Conservation (phyloP, 352 stramenopile species). For the Phytophthora gonapodyides region DNA sequence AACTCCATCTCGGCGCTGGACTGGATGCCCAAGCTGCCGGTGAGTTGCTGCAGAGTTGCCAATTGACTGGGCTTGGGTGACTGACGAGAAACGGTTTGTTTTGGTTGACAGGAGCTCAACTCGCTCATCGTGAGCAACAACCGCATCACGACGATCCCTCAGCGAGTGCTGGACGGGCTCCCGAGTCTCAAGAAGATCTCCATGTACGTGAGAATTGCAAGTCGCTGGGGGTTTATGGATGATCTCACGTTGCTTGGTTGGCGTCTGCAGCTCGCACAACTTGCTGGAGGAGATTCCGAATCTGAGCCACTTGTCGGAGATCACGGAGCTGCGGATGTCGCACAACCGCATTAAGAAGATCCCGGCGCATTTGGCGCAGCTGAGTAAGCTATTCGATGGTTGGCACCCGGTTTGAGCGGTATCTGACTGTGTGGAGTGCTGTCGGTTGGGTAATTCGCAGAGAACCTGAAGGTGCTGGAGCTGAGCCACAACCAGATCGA, state of each 20-base stretch:
- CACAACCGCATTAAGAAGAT: slow-evolving; percentile 81
- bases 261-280: slow-evolving; percentile 67
- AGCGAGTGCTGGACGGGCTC: slow-evolving; percentile 65
- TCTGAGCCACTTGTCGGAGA: slow-evolving; percentile 58
- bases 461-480: slow-evolving; percentile 81
- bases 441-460: slow-evolving; percentile 36
- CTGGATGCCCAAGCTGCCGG: slow-evolving; percentile 76
- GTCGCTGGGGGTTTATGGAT: not conserved
- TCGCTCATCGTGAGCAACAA: slow-evolving; percentile 89
- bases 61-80: not conserved
- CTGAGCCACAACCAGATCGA: slow-evolving; percentile 85
- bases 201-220: slow-evolving; percentile 48
- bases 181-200: slow-evolving; percentile 85
- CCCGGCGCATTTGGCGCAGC: slow-evolving; percentile 58
- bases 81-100: slow-evolving; percentile 7
- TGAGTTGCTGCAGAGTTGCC: slow-evolving; percentile 4
- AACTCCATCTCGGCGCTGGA: slow-evolving; percentile 85
- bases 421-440: slow-evolving; percentile 4
- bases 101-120: slow-evolving; percentile 59
- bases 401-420: not conserved
- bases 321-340: slow-evolving; percentile 82
- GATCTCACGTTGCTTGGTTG: slow-evolving; percentile 9
- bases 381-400: slow-evolving; percentile 53
- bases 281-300: slow-evolving; percentile 75
- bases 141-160: slow-evolving; percentile 66